Evolutionary conservation across 768 basidiomycete species (phyloP), one percentile per base, ranked within the genome.

Genomic region (Tylopilus vinaceipallidus): DNA sequence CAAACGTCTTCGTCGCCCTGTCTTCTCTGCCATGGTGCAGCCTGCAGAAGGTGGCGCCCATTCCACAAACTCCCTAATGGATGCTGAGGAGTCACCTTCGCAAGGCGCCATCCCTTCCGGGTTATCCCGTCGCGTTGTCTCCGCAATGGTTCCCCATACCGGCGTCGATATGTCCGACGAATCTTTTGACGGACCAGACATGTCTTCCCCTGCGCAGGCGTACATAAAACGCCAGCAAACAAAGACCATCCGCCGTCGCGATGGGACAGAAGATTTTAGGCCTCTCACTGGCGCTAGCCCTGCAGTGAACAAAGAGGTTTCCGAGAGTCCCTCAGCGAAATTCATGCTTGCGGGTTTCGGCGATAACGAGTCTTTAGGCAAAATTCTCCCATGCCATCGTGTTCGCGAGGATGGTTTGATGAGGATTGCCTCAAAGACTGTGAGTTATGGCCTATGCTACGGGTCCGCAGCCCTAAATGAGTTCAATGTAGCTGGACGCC

Each of bases 381-480:
- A 98, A 72, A 82, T 95, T 57, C 68, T 99, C 52, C 95, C 95
- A 27, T 99, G 97, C 69, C 87, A 92, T 64, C 82, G 87, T 43
- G 95, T 97, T 41, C 84, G 86, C 38, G 95, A 98, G 62, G 97
- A 99, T 62, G 95, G 97, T 3, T 67, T 99, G 44, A 95, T 98
- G 84, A 81, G 97, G 58, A 89, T 99, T 53, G 85, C 77, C 33
- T 69, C 78, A 26, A 68, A 81, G 55, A 98, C 94, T 54, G 93
- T 97, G 60, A 64, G 83, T 76, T 9, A 37, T 52, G 38, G 8
- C 1, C 33, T 32, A 14, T 35, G 48, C 22, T 17, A 3, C n/a
- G 1, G 16, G 5, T n/a, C 10, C 14, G 10, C 37, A 19, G 46
- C 26, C 33, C 20, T 40, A 42, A 50, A 37, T 10, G 1, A 37